A percentile compares a stretch with the other conserved stretches of the same genome.
Conservation (phyloP, 139 green algal species). For the Chlorella sp. region DNA sequence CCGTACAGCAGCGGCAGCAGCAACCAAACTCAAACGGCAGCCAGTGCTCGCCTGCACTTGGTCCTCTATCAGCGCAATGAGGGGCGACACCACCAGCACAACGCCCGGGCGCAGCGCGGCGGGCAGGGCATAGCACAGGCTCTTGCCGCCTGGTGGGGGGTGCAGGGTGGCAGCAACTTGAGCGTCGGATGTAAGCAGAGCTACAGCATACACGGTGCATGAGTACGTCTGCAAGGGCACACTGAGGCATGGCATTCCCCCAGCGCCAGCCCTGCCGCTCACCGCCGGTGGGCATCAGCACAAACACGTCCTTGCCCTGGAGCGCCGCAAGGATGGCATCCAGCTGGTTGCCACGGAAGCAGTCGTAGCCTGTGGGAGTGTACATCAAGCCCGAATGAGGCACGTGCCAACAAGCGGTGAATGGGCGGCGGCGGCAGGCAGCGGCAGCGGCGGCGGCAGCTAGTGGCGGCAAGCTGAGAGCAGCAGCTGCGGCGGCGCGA, state of each 20-base stretch:
- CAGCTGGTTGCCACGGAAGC: conserved; percentile 46
- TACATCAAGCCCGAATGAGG: neutral
- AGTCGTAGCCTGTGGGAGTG: neutral
- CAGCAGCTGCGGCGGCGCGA: neutral
- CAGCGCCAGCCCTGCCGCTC: neutral
- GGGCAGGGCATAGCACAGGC: conserved; percentile 72
- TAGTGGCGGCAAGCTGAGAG: neutral
- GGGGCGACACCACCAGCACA: conserved; percentile 90
- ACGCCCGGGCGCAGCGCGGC: conserved; percentile 73
- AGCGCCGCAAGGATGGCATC: conserved; percentile 72
- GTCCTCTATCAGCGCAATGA: conserved; percentile 96
- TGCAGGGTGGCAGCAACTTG: neutral
- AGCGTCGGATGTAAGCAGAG: neutral
- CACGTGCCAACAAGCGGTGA: no score
- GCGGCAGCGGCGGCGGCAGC: no score
- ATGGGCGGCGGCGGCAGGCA: neutral
- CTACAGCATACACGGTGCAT: neutral
- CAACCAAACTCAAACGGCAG: neutral
- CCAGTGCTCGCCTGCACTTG: conserved; percentile 50
- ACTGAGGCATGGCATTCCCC: no score
- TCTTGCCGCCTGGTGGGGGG: conserved; percentile 8
- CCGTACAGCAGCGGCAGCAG: no score
- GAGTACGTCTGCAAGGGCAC: no score
- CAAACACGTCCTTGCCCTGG: conserved; percentile 73
- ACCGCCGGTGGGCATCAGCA: conserved; percentile 91